Base-by-base conservation (phyloP, 768 basidiomycete genomes). In the Termitomyces sp. region DNA sequence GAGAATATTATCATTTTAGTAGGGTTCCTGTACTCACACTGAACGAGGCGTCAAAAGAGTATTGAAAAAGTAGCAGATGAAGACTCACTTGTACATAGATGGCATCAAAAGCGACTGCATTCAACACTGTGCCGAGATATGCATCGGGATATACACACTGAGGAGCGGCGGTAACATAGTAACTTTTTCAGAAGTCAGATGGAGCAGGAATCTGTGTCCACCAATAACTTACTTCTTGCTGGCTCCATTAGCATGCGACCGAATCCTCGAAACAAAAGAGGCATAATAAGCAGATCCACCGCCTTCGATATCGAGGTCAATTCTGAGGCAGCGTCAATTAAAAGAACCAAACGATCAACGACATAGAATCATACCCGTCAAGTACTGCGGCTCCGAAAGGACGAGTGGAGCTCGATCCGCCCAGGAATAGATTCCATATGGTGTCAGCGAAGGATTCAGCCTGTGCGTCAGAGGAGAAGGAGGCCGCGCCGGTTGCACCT, bases 351-450 rank as follows among this genome's bases (percentile, higher is more conserved):
- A 14, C 17, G 37, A 37, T 17, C 25, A 38, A 5, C 5, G 14
- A 32, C 40, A 21, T 29, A 17, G 54, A 50, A 32, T 53, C 66
- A 38, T 52, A 84, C 84, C 84, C 86, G 56, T 87, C 87, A 37
- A 89, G 75, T 16, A 87, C 80, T 4, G 84, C 87, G 52, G 68
- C 58, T n/a, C 86, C 87, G 63, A 88, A 89, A 0, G 87, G 87
- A 56, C 87, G 73, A 4, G 77, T 84, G 25, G 68, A 68, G 59
- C 80, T 83, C 2, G 75, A 75, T n/a, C 87, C 87, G 10, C 84
- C 87, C 17, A 89, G 75, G 73, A 88, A 87, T 17, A 83, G 59
- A 66, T 85, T 77, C 87, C 86, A 89, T 52, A 88, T 75, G 2
- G 78, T 81, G 54, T 82, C 73, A 1, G 82, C 86, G 62, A 85